Evolutionary conservation across 805 yeast species (phyloP).

Genomic region (Teunomyces funiuensis): DNA sequence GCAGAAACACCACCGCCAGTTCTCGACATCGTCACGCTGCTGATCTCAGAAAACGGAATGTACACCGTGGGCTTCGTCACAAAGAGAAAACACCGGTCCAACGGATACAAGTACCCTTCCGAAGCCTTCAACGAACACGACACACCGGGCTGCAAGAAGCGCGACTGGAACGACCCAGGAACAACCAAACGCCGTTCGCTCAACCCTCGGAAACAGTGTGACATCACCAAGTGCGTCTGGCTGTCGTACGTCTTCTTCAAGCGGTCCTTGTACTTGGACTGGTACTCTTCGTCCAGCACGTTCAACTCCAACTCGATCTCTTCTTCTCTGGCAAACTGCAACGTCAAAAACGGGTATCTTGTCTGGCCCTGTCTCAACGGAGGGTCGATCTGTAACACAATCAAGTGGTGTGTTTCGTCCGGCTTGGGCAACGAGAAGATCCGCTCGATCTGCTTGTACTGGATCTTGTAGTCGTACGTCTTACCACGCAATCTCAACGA

Average conservation of each 20-base stretch:
- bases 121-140: constrained; percentile 92
- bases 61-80: constrained; percentile 92
- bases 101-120: constrained; percentile 91
- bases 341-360: constrained; percentile 84
- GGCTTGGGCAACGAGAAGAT: constrained; percentile 91
- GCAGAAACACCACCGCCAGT: constrained; percentile 74
- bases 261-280: constrained; percentile 70
- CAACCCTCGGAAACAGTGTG: constrained; percentile 86
- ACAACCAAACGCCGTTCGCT: constrained; percentile 81
- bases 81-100: constrained; percentile 87
- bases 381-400: constrained; percentile 91
- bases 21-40: constrained; percentile 79
- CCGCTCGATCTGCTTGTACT: constrained; percentile 84
- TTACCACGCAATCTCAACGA: constrained; percentile 93
- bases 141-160: constrained; percentile 79
- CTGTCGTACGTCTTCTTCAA: constrained; percentile 77
- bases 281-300: constrained; percentile 77
- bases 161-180: constrained; percentile 79
- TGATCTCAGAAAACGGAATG: constrained; percentile 82
- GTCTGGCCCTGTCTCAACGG: constrained; percentile 99
- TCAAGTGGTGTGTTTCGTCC: constrained; percentile 85
- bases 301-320: constrained; percentile 89
- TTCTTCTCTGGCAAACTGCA: constrained; percentile 89
- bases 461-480: constrained; percentile 95
- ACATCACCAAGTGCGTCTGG: constrained; percentile 80